These are phyloP conservation scores for Graphilbum sp. DNA, from an alignment of 2,329 filamentous ascomycete species.

Conservation along the genomic window DNA sequence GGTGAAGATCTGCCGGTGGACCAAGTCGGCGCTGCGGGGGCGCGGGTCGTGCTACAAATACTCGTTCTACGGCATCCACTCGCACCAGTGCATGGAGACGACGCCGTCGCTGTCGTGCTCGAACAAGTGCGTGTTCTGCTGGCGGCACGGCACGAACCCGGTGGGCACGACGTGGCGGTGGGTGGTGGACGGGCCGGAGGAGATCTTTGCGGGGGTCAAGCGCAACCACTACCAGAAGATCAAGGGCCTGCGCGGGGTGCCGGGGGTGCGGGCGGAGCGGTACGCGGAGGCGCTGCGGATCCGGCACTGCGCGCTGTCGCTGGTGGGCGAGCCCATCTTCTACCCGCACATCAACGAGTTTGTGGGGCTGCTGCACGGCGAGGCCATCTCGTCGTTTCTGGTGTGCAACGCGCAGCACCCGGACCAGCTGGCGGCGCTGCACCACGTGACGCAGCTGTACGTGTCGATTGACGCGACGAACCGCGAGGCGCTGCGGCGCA, in stretches of 20 bases:
- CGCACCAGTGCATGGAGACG: constrained; percentile 96
- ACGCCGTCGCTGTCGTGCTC: constrained; percentile 90
- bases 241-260: constrained; percentile 88
- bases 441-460: constrained; percentile 86
- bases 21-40: constrained; percentile 85
- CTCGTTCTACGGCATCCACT: constrained; percentile 92
- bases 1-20: constrained; percentile 97
- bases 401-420: constrained; percentile 97
- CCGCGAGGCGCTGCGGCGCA: constrained; percentile 68
- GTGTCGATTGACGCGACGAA: constrained; percentile 93
- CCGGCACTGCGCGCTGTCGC: constrained; percentile 75
- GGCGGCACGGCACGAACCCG: constrained; percentile 93
- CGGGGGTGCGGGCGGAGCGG: constrained; percentile 78
- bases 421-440: constrained; percentile 66
- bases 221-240: constrained; percentile 93
- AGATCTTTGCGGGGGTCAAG: constrained; percentile 84
- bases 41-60: constrained; percentile 96
- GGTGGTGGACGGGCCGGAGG: constrained; percentile 78
- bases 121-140: constrained; percentile 98
- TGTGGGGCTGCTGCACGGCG: constrained; percentile 61
- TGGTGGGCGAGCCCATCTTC: constrained; percentile 97
- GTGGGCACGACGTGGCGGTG: constrained; percentile 95
- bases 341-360: constrained; percentile 97
- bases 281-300: constrained; percentile 90
- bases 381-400: constrained; percentile 83